Conservation (phyloP, 148 eudicot genomes). For the Dysphania ambrosioides region DNA sequence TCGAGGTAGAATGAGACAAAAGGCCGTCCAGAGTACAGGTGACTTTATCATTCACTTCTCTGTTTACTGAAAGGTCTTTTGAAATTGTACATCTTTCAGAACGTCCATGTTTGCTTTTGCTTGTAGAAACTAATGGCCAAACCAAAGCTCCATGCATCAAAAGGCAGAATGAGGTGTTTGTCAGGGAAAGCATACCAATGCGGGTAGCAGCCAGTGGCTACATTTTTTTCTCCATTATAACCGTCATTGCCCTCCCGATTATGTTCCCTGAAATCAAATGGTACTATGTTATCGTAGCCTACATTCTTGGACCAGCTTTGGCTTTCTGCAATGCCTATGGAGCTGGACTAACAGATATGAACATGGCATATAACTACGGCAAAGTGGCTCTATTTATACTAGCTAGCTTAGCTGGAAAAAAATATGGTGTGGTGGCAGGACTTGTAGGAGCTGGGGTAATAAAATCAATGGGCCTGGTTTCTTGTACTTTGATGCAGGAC, state of each 20-base stretch:
- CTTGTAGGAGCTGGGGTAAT: slow-evolving; percentile 70
- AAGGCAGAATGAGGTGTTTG: slow-evolving; percentile 49
- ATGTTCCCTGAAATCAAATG: slow-evolving; percentile 65
- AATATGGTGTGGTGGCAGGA: slow-evolving; percentile 68
- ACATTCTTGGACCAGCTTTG: slow-evolving; percentile 55
- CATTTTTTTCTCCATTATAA: slow-evolving; percentile 45
- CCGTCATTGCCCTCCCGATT: slow-evolving; percentile 48
- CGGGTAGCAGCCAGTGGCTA: slow-evolving; percentile 59
- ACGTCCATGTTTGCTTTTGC: not conserved
- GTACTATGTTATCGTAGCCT: slow-evolving; percentile 59
- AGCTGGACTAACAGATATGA: slow-evolving; percentile 77
- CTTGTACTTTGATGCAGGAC: slow-evolving; percentile 67
- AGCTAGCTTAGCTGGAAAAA: slow-evolving; percentile 49
- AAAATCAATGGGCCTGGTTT: slow-evolving; percentile 61
- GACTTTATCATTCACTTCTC: not conserved
- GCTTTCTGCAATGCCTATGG: slow-evolving; percentile 83
- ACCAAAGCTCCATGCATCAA: slow-evolving; percentile 20
- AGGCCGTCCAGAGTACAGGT: slow-evolving; percentile 28
- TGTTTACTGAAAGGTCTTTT: not conserved
- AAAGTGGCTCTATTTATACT: slow-evolving; percentile 71
- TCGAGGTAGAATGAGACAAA: slow-evolving; percentile 33
- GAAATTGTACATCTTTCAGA: not conserved
- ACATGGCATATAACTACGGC: slow-evolving; percentile 77
- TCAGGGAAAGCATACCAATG: slow-evolving; percentile 57
- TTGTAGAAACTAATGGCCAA: slow-evolving; percentile 27